These are phyloP conservation scores for Picea glauca DNA, from an alignment of 75 land plant genomes.

Conservation along the genomic window DNA sequence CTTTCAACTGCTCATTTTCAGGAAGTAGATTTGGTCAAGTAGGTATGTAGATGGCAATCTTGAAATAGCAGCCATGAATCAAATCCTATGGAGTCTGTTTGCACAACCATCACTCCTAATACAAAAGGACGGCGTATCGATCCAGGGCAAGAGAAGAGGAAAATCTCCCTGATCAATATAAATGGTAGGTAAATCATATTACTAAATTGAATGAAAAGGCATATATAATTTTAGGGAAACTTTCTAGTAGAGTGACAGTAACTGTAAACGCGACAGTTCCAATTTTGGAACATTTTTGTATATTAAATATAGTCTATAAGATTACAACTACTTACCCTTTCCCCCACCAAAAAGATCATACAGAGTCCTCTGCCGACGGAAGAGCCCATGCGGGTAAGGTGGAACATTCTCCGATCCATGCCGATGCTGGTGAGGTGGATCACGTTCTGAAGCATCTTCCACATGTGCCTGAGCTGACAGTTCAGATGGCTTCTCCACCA, in stretches of 20 bases:
- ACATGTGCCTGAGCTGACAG: background rate
- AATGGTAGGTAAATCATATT: background rate
- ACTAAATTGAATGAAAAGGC: background rate
- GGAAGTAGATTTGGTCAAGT: background rate
- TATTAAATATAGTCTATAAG: background rate
- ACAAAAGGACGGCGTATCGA: background rate
- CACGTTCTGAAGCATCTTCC: background rate
- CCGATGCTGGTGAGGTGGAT: constrained; percentile 21
- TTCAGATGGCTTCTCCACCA: constrained; percentile 2
- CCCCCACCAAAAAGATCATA: constrained; percentile 91
- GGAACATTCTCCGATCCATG: background rate
- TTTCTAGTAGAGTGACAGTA: too few species aligned
- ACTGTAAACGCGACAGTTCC: background rate
- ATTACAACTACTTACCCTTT: constrained; percentile 28
- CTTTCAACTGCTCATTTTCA: too few species aligned
- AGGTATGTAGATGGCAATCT: background rate
- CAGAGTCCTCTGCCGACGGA: constrained; percentile 41
- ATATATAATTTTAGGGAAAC: too few species aligned
- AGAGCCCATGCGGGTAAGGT: constrained; percentile 33
- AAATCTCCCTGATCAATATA: background rate
- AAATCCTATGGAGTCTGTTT: background rate
- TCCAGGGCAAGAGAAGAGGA: background rate
- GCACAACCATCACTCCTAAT: background rate
- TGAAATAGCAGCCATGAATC: background rate
- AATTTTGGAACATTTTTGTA: background rate